These are phyloP conservation scores for Cajanus cajan DNA, from an alignment of 306 rosid species.

Conservation along the genomic window DNA sequence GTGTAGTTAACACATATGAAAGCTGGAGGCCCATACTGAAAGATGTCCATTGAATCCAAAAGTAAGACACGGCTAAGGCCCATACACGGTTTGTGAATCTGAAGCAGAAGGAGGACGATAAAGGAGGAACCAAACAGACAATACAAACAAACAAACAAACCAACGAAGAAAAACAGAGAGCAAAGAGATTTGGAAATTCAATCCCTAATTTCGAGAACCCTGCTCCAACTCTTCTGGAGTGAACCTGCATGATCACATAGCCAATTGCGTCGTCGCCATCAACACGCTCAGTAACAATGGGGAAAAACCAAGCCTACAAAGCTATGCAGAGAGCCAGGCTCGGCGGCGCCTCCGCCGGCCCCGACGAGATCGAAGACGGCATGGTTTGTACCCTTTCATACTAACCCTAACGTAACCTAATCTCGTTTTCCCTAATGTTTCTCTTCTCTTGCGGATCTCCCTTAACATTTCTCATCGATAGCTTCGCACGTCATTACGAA, in stretches of 20 bases:
- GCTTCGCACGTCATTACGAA: neutral
- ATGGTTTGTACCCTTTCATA: conserved; percentile 99
- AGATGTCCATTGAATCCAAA: neutral
- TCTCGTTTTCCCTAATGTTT: neutral
- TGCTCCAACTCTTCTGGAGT: neutral
- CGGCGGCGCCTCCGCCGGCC: conserved; percentile 85
- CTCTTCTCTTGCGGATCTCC: neutral
- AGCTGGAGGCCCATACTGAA: conserved; percentile 8
- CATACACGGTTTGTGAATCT: neutral
- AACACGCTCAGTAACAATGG: conserved; percentile 47
- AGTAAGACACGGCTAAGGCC: neutral
- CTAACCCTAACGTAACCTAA: conserved; percentile 30
- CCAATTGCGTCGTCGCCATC: neutral
- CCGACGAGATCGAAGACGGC: conserved; percentile 96
- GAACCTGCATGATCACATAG: conserved; percentile 19
- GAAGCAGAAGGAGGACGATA: neutral
- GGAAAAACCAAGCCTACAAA: conserved; percentile 97
- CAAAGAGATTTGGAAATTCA: conserved; percentile 23
- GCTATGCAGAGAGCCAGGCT: conserved; percentile 96
- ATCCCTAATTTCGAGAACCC: conserved; percentile 22
- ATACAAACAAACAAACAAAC: neutral
- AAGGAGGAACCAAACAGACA: neutral
- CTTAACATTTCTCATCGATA: neutral
- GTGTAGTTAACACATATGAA: neutral
- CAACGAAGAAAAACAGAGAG: neutral